Evolutionary conservation across 2,329 filamentous ascomycete species (phyloP).

Genomic region (Pyrenophora graminea): DNA sequence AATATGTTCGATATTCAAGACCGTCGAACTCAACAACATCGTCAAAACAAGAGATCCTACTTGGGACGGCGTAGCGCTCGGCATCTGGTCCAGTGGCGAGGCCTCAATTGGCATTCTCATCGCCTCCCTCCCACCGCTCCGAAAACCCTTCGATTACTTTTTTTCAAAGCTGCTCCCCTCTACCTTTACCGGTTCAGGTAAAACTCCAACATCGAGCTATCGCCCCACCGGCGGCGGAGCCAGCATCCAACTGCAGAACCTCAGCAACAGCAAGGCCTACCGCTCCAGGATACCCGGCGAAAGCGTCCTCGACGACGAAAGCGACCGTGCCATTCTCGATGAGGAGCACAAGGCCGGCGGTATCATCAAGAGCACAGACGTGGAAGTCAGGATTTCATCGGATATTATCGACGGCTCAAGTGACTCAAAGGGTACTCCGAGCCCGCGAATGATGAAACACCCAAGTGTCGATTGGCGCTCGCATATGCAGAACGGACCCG

Average conservation of each 20-base stretch:
- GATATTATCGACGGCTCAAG: not conserved
- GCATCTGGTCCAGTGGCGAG: slow-evolving; percentile 34
- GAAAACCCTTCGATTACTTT: slow-evolving; percentile 29
- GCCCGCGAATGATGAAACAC: slow-evolving; percentile 8
- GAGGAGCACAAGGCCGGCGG: slow-evolving; percentile 23
- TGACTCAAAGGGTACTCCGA: slow-evolving; percentile 2
- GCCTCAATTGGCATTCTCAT: slow-evolving; percentile 28
- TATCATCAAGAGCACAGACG: slow-evolving; percentile 32
- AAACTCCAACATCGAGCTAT: slow-evolving; percentile 19
- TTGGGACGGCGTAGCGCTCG: slow-evolving; percentile 31
- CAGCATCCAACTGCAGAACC: slow-evolving; percentile 19
- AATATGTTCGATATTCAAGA: slow-evolving; percentile 37
- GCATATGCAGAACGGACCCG: not conserved
- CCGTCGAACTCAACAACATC: slow-evolving; percentile 29
- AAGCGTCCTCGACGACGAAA: slow-evolving; percentile 32
- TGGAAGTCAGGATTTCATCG: slow-evolving; percentile 23
- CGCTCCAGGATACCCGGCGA: slow-evolving; percentile 26
- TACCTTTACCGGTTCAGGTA: slow-evolving; percentile 10
- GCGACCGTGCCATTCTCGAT: slow-evolving; percentile 32
- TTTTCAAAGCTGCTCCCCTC: slow-evolving; percentile 25
- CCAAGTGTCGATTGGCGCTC: slow-evolving; percentile 16
- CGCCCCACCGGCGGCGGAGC: slow-evolving; percentile 1
- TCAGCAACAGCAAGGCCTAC: slow-evolving; percentile 26
- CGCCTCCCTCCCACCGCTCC: slow-evolving; percentile 31
- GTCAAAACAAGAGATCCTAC: slow-evolving; percentile 28